A percentile compares a stretch with the other conserved stretches of the same genome.
These are phyloP conservation scores for Ceratocystis harringtonii DNA, from an alignment of 2,329 filamentous ascomycete species.

Conservation along the genomic window DNA sequence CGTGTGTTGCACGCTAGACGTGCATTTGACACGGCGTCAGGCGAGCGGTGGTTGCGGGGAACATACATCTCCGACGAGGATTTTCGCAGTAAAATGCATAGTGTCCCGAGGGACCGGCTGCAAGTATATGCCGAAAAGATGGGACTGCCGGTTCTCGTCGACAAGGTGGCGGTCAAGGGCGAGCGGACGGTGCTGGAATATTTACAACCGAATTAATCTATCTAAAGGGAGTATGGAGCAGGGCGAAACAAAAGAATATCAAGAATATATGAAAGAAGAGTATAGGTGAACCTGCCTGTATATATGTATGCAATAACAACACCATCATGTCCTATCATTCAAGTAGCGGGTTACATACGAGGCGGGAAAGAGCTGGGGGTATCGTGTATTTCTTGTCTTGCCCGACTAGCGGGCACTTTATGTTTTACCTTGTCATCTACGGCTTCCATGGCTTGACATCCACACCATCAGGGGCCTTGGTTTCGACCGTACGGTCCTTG, in stretches of 20 bases:
- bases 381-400: background rate
- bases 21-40: slow-evolving; percentile 53
- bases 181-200: slow-evolving; percentile 14
- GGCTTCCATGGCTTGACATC: slow-evolving; percentile 55
- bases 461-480: slow-evolving; percentile 59
- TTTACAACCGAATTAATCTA: background rate
- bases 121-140: slow-evolving; percentile 15
- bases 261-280: no score
- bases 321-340: background rate
- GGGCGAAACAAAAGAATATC: no score
- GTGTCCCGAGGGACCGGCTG: slow-evolving; percentile 13
- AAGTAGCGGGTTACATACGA: background rate
- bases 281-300: background rate
- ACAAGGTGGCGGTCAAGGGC: slow-evolving; percentile 4
- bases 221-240: background rate
- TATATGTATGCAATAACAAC: background rate
- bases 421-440: background rate
- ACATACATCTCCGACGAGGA: slow-evolving; percentile 54
- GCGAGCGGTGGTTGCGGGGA: slow-evolving; percentile 69
- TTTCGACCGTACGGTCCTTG: slow-evolving; percentile 53
- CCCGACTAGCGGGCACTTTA: background rate
- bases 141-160: slow-evolving; percentile 8
- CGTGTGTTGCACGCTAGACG: slow-evolving; percentile 71
- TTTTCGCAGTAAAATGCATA: slow-evolving; percentile 26
- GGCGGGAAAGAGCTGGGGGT: background rate